Base-by-base conservation (phyloP, 495 filamentous ascomycete species). In the Neurospora discreta region DNA sequence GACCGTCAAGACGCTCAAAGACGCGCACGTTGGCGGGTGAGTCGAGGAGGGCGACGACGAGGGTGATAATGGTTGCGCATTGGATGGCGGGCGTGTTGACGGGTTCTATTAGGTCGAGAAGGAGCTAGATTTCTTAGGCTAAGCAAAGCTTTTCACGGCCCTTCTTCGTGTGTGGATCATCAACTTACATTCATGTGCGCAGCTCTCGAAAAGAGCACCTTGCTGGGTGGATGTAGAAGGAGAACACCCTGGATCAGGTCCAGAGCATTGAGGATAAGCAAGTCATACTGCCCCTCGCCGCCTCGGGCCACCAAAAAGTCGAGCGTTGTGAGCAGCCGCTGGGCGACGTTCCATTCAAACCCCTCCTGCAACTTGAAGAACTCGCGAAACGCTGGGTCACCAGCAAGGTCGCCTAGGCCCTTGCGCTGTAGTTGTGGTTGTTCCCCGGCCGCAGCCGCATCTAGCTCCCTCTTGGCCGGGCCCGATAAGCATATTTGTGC, bases 301-400 rank as follows among this genome's bases (percentile, higher is more conserved):
- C 89, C 88, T 78, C 90, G 90, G 13, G 93, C 93, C 69, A 98
- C 85, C 60, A 98, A 86, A 71, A 93, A 89, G 80, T 99, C 95
- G 43, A 99, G 88, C 74, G 93, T 96, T 39, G 89, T 87, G 68
- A 96, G 90, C 70, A 99, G 84, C 73, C 94, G 90, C 80, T 93
- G 90, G 39, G 93, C 91, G 42, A 98, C 92, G 82, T 99, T 99
- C 92, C 94, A 99, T 82, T 97, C 92, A 81, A 99, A 99, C 13
- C 95, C 91, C 77, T 97, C 95, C 80, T 99, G 95, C 69, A 98
- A 79, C 77, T 97, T 93, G 84, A 97, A 97, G 82, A 98, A 99
- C 79, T 98, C 95, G 69, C 92, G 85, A 78, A 97, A 99, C 11
- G 95, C 95, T 36, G 92, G 93, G 80, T 99, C 95, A 74, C 91